These are phyloP conservation scores for Basidiobolus meristosporus DNA, from an alignment of 371 early-diverging fungal species.

Conservation along the genomic window DNA sequence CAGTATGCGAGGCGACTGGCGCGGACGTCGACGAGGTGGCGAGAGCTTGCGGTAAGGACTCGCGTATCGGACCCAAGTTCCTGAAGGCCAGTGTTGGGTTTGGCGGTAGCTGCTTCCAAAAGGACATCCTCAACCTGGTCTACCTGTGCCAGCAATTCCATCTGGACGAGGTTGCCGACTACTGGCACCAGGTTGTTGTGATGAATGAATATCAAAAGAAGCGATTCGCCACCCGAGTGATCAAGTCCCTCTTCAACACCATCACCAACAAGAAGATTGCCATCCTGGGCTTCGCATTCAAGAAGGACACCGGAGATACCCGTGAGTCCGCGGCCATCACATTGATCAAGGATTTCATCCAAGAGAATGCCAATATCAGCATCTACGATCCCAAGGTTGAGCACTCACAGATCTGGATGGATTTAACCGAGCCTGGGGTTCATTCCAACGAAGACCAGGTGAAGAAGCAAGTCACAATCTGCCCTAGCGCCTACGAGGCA, in stretches of 20 bases:
- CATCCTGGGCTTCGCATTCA: conserved; percentile 86
- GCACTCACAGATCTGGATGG: conserved; percentile 56
- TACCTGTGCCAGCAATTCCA: conserved; percentile 68
- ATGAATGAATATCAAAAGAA: conserved; percentile 89
- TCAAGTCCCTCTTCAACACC: conserved; percentile 56
- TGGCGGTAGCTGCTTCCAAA: conserved; percentile 92
- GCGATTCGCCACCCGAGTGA: conserved; percentile 58
- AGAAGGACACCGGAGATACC: conserved; percentile 91
- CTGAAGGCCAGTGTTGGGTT: conserved; percentile 85
- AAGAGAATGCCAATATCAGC: conserved; percentile 57
- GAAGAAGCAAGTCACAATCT: conserved; percentile 41
- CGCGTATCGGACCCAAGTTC: conserved; percentile 81
- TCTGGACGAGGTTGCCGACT: conserved; percentile 80
- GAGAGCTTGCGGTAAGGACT: conserved; percentile 75
- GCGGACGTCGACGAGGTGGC: conserved; percentile 88
- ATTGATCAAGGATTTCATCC: conserved; percentile 58
- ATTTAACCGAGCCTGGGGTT: conserved; percentile 46
- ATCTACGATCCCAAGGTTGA: conserved; percentile 89
- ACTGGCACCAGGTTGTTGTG: conserved; percentile 80
- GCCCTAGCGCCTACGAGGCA: conserved; percentile 40
- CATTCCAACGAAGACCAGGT: conserved; percentile 8
- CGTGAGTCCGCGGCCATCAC: conserved; percentile 85
- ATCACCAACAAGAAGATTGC: conserved; percentile 71
- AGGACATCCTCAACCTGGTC: conserved; percentile 84
- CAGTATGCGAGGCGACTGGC: conserved; percentile 89